These are phyloP conservation scores for Solanum dulcamara DNA, from an alignment of 257 asterid genomes.

Conservation along the genomic window DNA sequence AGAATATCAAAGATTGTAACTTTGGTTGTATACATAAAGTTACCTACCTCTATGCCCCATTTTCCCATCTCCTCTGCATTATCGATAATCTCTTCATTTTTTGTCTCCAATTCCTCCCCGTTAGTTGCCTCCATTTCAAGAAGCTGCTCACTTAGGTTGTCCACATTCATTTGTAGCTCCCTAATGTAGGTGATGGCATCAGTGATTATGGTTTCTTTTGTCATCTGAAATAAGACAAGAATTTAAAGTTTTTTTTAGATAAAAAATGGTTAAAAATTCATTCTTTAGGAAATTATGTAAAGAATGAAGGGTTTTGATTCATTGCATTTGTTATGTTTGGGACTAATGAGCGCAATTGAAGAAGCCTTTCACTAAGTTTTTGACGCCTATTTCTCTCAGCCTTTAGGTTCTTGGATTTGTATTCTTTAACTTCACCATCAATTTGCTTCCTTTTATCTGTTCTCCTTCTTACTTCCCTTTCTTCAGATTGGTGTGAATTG, in stretches of 20 bases:
- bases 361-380: slow-evolving; percentile 58
- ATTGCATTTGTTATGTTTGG: slow-evolving; percentile 81
- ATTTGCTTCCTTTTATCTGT: slow-evolving; percentile 18
- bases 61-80: slow-evolving; percentile 30
- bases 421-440: slow-evolving; percentile 15
- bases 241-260: neutral
- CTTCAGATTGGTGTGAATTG: slow-evolving; percentile 7
- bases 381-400: slow-evolving; percentile 72
- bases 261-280: neutral
- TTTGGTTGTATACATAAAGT: neutral
- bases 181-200: slow-evolving; percentile 70
- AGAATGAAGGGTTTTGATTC: neutral
- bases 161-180: slow-evolving; percentile 36
- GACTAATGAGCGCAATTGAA: slow-evolving; percentile 64
- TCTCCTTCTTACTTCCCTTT: neutral
- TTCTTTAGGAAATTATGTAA: neutral
- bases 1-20: neutral
- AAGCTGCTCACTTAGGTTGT: slow-evolving; percentile 46
- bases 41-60: slow-evolving; percentile 35
- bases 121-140: slow-evolving; percentile 29
- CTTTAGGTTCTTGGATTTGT: slow-evolving; percentile 70
- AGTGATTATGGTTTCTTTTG: slow-evolving; percentile 53
- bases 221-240: slow-evolving; percentile 43
- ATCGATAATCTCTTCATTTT: neutral
- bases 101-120: slow-evolving; percentile 5